Percentiles rank a stretch among this genome's conserved stretches.
Conservation (phyloP, 179 eudicot genomes). For the Carnegiea gigantea region DNA sequence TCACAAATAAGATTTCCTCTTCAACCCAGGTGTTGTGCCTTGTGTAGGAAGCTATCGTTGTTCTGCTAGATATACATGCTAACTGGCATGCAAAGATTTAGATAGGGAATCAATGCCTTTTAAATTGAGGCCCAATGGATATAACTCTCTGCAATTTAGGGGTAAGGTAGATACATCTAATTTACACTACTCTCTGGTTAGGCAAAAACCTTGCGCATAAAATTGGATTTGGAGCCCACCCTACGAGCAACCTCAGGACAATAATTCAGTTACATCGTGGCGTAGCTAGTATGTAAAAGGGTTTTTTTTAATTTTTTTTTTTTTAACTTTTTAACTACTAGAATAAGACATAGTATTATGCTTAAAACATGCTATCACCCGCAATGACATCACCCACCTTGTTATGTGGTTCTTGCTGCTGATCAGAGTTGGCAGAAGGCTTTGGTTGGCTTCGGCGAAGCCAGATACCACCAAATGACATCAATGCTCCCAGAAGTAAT, state of each 20-base stretch:
- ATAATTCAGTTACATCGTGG: background rate
- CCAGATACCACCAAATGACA: conserved; percentile 71
- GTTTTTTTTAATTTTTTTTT: too few species aligned
- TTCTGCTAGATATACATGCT: background rate
- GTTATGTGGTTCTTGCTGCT: conserved; percentile 29
- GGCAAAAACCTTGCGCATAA: background rate
- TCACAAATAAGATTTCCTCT: background rate
- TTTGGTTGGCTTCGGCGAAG: conserved; percentile 51
- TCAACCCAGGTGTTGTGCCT: background rate
- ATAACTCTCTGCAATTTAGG: background rate
- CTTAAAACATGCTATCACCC: background rate
- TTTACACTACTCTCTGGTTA: background rate
- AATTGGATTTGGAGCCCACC: background rate
- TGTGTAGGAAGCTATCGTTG: too few species aligned
- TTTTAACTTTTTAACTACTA: too few species aligned
- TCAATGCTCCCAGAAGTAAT: conserved; percentile 71
- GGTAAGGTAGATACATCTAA: background rate
- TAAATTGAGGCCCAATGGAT: background rate
- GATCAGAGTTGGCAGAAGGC: conserved; percentile 31
- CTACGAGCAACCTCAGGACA: background rate
- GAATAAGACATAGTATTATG: background rate
- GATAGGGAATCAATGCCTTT: background rate
- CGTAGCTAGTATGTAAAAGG: background rate
- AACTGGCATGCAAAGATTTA: background rate
- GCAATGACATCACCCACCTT: conserved; percentile 29